Conservation (phyloP, 768 basidiomycete genomes). For the Suillus fuscotomentosus region DNA sequence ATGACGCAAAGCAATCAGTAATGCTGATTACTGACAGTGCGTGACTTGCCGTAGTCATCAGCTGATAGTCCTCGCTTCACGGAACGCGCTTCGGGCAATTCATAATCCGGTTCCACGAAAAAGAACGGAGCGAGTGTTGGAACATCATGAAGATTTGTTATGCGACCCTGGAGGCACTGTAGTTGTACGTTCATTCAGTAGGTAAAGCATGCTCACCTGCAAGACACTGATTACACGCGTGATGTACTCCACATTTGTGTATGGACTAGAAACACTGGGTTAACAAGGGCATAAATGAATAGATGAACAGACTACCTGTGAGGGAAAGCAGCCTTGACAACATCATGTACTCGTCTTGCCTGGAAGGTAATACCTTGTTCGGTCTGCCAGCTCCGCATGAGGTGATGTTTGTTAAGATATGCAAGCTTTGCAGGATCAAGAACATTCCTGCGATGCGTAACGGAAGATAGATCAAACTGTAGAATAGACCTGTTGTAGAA, state of each 20-base stretch:
- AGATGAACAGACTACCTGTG: conserved; percentile 41
- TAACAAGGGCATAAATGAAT: not conserved
- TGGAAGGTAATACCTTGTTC: conserved; percentile 52
- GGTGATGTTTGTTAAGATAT: conserved; percentile 85
- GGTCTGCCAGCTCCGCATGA: conserved; percentile 54
- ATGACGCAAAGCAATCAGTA: conserved; percentile 5
- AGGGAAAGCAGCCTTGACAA: conserved; percentile 58
- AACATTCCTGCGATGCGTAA: conserved; percentile 83
- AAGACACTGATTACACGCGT: conserved; percentile 59
- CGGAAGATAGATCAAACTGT: conserved; percentile 71
- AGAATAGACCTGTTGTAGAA: not conserved
- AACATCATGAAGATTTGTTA: conserved; percentile 71
- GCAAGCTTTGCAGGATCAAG: conserved; percentile 80
- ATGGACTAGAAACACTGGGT: conserved; percentile 31
- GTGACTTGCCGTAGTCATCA: conserved; percentile 44
- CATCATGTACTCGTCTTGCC: conserved; percentile 50
- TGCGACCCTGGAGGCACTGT: conserved; percentile 50
- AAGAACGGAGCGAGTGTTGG: conserved; percentile 69
- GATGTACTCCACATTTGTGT: conserved; percentile 58
- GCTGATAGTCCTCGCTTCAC: conserved; percentile 47
- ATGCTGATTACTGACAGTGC: not conserved
- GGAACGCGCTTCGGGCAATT: conserved; percentile 48
- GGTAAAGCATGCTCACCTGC: conserved; percentile 40
- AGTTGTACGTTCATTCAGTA: not conserved
- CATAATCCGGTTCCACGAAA: conserved; percentile 68